Conservation (phyloP, 2,329 filamentous ascomycete species). For the Pestalotiopsis sp. region DNA sequence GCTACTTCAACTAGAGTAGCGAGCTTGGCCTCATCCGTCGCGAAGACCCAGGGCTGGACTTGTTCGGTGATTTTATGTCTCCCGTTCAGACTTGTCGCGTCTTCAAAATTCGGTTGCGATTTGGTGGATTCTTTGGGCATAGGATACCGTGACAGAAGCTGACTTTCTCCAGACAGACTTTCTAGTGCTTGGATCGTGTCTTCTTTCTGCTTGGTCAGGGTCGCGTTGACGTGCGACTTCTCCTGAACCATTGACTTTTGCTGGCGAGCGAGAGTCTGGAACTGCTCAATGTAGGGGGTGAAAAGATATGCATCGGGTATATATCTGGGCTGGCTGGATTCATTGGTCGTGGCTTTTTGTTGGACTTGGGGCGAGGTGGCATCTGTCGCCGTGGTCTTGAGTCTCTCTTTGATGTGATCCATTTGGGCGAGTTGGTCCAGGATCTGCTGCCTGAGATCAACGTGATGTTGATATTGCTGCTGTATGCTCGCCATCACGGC, state of each 20-base stretch:
- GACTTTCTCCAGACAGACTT: slow-evolving; percentile 64
- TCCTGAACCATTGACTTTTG: slow-evolving; percentile 62
- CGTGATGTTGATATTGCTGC: slow-evolving; percentile 57
- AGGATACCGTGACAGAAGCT: slow-evolving; percentile 58
- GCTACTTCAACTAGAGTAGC: slow-evolving; percentile 60
- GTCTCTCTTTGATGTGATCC: slow-evolving; percentile 16
- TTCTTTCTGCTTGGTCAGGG: slow-evolving; percentile 53
- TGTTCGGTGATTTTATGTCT: slow-evolving; percentile 35
- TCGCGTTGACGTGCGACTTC: slow-evolving; percentile 58
- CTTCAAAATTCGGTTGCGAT: slow-evolving; percentile 44
- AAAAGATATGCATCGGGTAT: slow-evolving; percentile 46
- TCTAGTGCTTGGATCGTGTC: slow-evolving; percentile 53
- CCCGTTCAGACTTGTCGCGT: slow-evolving; percentile 42
- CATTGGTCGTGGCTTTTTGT: not conserved
- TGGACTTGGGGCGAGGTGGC: not conserved
- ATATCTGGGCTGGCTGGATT: not conserved
- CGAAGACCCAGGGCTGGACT: slow-evolving; percentile 61
- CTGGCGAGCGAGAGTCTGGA: slow-evolving; percentile 55
- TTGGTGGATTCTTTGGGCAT: slow-evolving; percentile 37
- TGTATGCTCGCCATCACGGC: slow-evolving; percentile 50
- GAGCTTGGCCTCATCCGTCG: slow-evolving; percentile 63
- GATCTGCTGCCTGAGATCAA: slow-evolving; percentile 51
- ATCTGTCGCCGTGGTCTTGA: slow-evolving; percentile 13
- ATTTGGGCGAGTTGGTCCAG: slow-evolving; percentile 41
- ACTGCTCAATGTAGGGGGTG: slow-evolving; percentile 57